Percentiles rank a stretch among this genome's conserved stretches.
These are phyloP conservation scores for Claviceps cyperi DNA, from an alignment of 2,329 filamentous ascomycete genomes.

Conservation along the genomic window DNA sequence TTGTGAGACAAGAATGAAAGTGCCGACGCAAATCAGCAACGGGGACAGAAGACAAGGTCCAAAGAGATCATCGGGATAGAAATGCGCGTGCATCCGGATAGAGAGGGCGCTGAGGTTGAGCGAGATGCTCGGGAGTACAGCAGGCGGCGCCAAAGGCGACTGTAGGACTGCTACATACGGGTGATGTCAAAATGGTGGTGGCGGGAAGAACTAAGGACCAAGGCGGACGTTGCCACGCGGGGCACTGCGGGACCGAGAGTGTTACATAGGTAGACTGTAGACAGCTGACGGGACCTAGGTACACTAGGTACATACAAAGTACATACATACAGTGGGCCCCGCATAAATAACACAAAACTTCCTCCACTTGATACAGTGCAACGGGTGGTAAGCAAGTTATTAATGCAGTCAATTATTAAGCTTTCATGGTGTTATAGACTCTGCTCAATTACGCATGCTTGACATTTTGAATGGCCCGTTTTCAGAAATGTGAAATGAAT, in stretches of 20 bases:
- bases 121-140: background rate
- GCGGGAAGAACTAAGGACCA: conserved; percentile 8
- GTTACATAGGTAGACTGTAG: background rate
- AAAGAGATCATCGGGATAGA: conserved; percentile 1
- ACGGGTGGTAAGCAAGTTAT: no score
- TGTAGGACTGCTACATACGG: conserved; percentile 2
- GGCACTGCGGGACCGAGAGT: background rate
- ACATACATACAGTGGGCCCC: no score
- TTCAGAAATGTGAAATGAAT: no score
- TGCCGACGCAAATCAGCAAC: background rate
- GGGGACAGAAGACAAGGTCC: background rate
- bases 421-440: no score
- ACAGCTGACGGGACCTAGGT: background rate
- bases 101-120: background rate
- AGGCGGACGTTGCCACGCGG: background rate
- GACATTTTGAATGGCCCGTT: no score
- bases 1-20: background rate
- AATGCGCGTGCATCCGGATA: background rate
- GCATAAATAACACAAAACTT: no score
- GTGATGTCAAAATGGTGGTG: conserved; percentile 20
- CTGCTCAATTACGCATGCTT: no score
- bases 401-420: no score
- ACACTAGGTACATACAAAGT: no score
- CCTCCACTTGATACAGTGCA: no score
- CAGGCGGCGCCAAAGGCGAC: background rate